Base-by-base conservation (phyloP, 164 flowering plant species). In the Stephania japonica region DNA sequence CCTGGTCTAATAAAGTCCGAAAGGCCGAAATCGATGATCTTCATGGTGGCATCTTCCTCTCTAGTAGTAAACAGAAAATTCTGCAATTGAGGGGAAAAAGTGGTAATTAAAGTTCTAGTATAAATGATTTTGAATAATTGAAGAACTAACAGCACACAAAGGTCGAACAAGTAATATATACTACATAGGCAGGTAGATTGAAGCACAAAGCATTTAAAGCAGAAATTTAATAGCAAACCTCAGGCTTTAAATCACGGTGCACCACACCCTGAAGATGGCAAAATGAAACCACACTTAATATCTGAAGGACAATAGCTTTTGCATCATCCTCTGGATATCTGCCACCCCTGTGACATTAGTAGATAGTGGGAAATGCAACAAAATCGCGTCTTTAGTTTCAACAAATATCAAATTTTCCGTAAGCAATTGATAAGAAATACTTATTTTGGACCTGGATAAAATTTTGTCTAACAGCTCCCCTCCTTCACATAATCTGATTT, bases 1-100 rank as follows among this genome's bases (percentile, higher is more conserved):
- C 97, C 98, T 82, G 98, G 89, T 77, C 91, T 86, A 70, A 89
- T 83, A 73, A 92, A 92, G 83, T 96, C 97, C 53, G 99, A 96
- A 72, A 96, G 97, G 78, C 99, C 98, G 85, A 96, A 96, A 79
- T 96, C 99, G 80, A 96, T 96, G 70, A 91, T 89, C 89, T 88
- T 93, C 98, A 96, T 86, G 43, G 87, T 86, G 80, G 99, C 89
- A 80, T 90, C 91, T 83, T 91, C 97, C 76, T 82, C 83, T 83
- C 86, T 87, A 59, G 97, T 81, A 41, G 88, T 84, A 76, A 93
- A 96, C 19, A 96, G 95, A 77, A 96, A 93, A 86, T 96, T 96
- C 98, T 96, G 97, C 69, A 82, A 47, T 21, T 38, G 43, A 63
- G 44, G 72, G 67, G 21, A 59, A 75, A 74, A 13, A 65, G 42